These are phyloP conservation scores for Hericium erinaceus DNA, from an alignment of 768 basidiomycete species.

Conservation along the genomic window DNA sequence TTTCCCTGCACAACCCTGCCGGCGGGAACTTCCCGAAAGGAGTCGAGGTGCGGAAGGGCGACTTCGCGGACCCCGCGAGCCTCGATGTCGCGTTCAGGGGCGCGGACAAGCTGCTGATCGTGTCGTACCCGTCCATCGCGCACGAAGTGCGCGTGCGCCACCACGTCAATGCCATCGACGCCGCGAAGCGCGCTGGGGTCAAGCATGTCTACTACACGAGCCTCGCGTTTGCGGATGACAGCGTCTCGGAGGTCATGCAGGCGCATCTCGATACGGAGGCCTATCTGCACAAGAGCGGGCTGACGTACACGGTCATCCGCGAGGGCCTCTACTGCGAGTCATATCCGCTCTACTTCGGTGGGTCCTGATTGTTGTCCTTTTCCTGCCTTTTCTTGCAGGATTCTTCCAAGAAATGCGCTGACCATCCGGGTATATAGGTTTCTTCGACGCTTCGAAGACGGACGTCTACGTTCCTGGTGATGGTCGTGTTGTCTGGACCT, in stretches of 20 bases:
- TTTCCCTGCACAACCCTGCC: slow-evolving; percentile 25
- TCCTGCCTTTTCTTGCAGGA: no score
- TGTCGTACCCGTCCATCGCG: slow-evolving; percentile 33
- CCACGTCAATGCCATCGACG: slow-evolving; percentile 28
- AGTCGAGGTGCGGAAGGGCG: slow-evolving; percentile 22
- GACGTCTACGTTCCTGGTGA: slow-evolving; percentile 23
- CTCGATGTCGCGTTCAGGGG: slow-evolving; percentile 25
- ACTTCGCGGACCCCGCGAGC: slow-evolving; percentile 22
- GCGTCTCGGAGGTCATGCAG: slow-evolving; percentile 22
- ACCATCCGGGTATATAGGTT: slow-evolving; percentile 2
- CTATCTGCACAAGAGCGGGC: slow-evolving; percentile 22
- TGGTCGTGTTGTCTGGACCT: slow-evolving; percentile 27
- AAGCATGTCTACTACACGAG: slow-evolving; percentile 28
- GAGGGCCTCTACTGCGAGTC: slow-evolving; percentile 29
- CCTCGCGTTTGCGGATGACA: slow-evolving; percentile 23
- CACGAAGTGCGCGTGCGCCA: slow-evolving; percentile 20
- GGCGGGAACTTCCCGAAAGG: slow-evolving; percentile 14
- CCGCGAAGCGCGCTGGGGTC: slow-evolving; percentile 23
- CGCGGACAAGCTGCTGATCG: slow-evolving; percentile 37
- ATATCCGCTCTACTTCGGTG: slow-evolving; percentile 22
- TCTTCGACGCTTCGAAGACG: slow-evolving; percentile 15
- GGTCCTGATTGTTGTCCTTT: background rate
- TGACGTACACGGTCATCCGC: slow-evolving; percentile 26
- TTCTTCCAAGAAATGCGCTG: no score
- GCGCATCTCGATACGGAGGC: slow-evolving; percentile 26